Percentiles rank a stretch among this genome's conserved stretches.
phyloP scores from a whole-genome alignment of 1,284 basidiomycete species.

The Cryptococcus jaspeensis region DNA sequence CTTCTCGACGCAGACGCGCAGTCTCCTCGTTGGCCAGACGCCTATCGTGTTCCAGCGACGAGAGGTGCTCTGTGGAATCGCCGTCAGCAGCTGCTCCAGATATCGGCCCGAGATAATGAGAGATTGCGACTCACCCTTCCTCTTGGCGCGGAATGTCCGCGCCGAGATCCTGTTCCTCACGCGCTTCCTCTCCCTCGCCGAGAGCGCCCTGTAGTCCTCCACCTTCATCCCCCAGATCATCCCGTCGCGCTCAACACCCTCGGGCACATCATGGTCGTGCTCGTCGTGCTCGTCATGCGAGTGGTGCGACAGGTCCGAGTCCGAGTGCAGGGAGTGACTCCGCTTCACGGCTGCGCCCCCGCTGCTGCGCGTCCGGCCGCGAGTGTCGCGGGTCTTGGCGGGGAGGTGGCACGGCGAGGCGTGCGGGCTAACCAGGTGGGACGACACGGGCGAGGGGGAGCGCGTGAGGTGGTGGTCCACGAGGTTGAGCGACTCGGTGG shows the following conservation, averaged over 20 bases:
- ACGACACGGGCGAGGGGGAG: conserved; percentile 20
- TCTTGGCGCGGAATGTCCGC: conserved; percentile 50
- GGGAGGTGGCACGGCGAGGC: conserved; percentile 10
- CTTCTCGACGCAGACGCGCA: conserved; percentile 36
- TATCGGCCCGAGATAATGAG: not conserved
- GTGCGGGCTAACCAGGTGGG: conserved; percentile 18
- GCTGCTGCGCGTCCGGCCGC: not conserved
- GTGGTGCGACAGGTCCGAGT: conserved; percentile 29
- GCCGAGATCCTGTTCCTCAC: conserved; percentile 51
- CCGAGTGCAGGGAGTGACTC: conserved; percentile 23
- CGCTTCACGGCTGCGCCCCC: conserved; percentile 12
- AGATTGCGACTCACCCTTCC: conserved; percentile 40
- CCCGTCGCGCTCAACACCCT: conserved; percentile 50
- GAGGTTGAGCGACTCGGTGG: conserved; percentile 30
- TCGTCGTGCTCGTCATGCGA: conserved; percentile 27
- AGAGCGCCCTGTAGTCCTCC: conserved; percentile 46
- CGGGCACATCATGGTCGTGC: conserved; percentile 42
- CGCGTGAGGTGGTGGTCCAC: conserved; percentile 31
- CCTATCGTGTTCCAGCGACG: conserved; percentile 40
- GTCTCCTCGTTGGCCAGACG: conserved; percentile 45
- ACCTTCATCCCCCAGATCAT: conserved; percentile 54
- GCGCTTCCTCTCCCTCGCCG: conserved; percentile 48
- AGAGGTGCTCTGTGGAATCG: conserved; percentile 43
- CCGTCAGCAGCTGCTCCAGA: not conserved
- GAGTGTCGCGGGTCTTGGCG: not conserved